Base-by-base conservation (phyloP, 2,329 filamentous ascomycete species). In the Cladosporium sp. region DNA sequence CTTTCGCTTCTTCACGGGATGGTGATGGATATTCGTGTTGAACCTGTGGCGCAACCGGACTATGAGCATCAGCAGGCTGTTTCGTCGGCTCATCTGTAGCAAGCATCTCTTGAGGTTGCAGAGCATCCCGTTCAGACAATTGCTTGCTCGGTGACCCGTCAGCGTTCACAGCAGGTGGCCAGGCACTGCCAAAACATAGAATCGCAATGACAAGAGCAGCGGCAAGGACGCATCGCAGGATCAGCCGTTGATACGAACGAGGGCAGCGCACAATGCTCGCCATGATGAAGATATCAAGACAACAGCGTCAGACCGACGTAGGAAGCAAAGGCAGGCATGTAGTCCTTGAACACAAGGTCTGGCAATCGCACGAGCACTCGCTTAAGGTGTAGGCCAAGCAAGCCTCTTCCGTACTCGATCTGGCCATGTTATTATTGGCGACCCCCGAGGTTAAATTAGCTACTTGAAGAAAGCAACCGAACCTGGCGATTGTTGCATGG, bases 161-260 rank as follows among this genome's bases (percentile, higher is more conserved):
- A 36, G 52, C 52, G 15, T 36, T 47, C 28, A 24, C 52, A n/a
- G 34, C 40, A 19, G 52, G 52, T 13, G 52, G 52, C 52, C 52
- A 55, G 32, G 40, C 37, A 32, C 52, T 47, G 39, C 47, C 34
- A 34, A 55, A 55, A 13, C 39, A 44, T 12, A 55, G 20, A 3
- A 55, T 36, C 4, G 52, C 52, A 19, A 24, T n/a, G 3, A 55
- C 34, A 19, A 55, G 28, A n/a, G n/a, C 20, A 4, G 42, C 17
- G 3, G 52, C 52, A 7, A 55, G n/a, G 3, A 45, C 13, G 19
- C 40, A 45, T 4, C 52, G 52, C 9, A 47, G 20, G 2, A 36
- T 7, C 32, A 47, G 20, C 5, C 52, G 37, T 32, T 55, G 52
- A 12, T 55, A 55, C 3, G 40, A 45, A 15, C 52, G 52, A 28